These are phyloP conservation scores for Moesziomyces globuligerus DNA, from an alignment of 1,284 basidiomycete species.

Conservation along the genomic window DNA sequence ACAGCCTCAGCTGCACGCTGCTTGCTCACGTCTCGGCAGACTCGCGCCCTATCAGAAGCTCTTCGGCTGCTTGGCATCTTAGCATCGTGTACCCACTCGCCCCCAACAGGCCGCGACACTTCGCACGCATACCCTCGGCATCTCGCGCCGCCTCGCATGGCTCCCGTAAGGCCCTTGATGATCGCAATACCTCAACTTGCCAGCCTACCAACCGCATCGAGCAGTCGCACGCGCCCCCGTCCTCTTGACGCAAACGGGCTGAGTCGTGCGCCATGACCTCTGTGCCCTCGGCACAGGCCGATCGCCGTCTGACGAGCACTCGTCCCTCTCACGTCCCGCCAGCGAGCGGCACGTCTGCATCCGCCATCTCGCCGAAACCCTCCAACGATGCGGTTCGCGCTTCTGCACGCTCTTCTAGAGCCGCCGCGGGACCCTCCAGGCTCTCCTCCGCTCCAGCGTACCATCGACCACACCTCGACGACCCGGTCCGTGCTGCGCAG, in stretches of 20 bases:
- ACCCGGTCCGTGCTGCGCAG: conserved; percentile 37
- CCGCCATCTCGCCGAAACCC: too few relatives aligned
- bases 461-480: conserved; percentile 6
- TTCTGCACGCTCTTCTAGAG: not conserved
- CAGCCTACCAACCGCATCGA: not conserved
- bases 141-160: too few relatives aligned
- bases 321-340: not conserved
- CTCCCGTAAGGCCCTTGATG: not conserved
- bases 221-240: not conserved
- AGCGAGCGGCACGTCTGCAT: not conserved
- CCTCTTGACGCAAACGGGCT: not conserved
- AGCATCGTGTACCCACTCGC: too few relatives aligned
- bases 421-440: conserved; percentile 17
- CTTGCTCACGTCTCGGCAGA: too few relatives aligned
- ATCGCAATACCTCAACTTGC: not conserved
- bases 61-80: too few relatives aligned
- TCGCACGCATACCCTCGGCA: not conserved
- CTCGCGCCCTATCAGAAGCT: too few relatives aligned
- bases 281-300: not conserved
- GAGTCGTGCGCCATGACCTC: not conserved
- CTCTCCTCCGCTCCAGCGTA: not conserved
- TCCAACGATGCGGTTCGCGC: not conserved
- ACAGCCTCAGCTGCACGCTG: too few relatives aligned
- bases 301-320: not conserved
- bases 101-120: too few relatives aligned